These are phyloP conservation scores for Penicillium canescens DNA, from an alignment of 495 filamentous ascomycete genomes.

Conservation along the genomic window DNA sequence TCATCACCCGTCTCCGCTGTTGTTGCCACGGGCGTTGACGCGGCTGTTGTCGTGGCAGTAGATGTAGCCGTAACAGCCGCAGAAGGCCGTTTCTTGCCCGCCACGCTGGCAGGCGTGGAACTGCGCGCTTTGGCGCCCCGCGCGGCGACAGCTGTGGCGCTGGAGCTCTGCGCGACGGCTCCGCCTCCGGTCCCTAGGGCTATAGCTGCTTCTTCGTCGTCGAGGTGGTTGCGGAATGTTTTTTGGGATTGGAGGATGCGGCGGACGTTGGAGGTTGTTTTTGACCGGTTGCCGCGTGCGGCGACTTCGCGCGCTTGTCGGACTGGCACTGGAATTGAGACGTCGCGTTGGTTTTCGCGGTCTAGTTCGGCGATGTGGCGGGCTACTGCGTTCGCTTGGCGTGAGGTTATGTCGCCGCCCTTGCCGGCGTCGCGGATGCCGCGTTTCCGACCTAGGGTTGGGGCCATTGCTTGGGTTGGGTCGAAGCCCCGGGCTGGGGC, in stretches of 20 bases:
- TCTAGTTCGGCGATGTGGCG: conserved; percentile 81
- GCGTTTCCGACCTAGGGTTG: conserved; percentile 63
- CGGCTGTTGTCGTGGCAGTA: conserved; percentile 4
- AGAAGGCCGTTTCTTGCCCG: conserved; percentile 18
- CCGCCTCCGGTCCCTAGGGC: conserved; percentile 12
- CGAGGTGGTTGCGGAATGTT: conserved; percentile 87
- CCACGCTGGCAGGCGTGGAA: conserved; percentile 31
- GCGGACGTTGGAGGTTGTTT: conserved; percentile 78
- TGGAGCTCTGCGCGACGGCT: not conserved
- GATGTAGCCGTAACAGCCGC: conserved; percentile 9
- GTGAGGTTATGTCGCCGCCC: conserved; percentile 63
- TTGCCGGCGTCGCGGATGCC: conserved; percentile 53
- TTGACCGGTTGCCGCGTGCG: conserved; percentile 51
- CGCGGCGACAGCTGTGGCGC: conserved; percentile 39
- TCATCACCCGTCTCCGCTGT: conserved; percentile 25
- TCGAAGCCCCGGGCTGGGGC: conserved; percentile 73
- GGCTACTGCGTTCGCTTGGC: conserved; percentile 74
- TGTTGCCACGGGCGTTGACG: conserved; percentile 14
- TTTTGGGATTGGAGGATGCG: conserved; percentile 90
- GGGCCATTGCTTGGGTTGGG: conserved; percentile 59
- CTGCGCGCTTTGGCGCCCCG: conserved; percentile 30
- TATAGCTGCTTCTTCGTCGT: conserved; percentile 78
- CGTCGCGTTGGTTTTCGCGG: conserved; percentile 73
- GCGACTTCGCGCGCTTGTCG: conserved; percentile 48
- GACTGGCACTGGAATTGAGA: conserved; percentile 63